Base-by-base conservation (phyloP, 345 rosid genomes). In the Eucalyptus pauciflora region DNA sequence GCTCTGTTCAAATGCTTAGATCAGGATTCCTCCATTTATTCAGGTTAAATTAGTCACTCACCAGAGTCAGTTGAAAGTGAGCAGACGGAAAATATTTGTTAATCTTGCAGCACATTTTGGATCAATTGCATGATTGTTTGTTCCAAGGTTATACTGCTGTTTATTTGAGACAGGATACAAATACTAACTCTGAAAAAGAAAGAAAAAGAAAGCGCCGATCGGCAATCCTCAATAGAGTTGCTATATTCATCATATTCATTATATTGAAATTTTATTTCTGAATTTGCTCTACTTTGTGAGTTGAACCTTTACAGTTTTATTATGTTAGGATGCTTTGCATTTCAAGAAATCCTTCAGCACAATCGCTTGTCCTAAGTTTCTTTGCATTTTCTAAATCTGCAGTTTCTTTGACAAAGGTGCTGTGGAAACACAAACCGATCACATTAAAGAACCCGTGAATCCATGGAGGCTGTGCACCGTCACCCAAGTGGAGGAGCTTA, bases 401-500 rank as follows among this genome's bases (percentile, higher is more conserved):
- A 93, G 93, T 60, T 91, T 91, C 93, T 90, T 92, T 54, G 94
- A 93, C 90, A 93, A 89, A 88, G 94, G 91, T 49, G 92, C 92
- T 17, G 93, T 92, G 43, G 89, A 90, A 37, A 89, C 88, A 9
- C 92, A 87, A 69, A 64, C 79, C 4, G 91, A 93, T 79, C 46
- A 69, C 37, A 69, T 87, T 41, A 90, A 90, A 76, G 92, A 87
- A 14, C n/a, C 87, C 14, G 54, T 86, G 54, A 46, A 91, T 62
- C 86, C 90, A 25, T 93, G 94, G 93, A 92, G 90, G 88, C 90
- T 92, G 86, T 91, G 94, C 89, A 93, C 94, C 5, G 91, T 93
- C n/a, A 93, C 93, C 18, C 94, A 92, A 87, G 94, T 93, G 14
- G 94, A 93, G 91, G 94, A 93, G 87, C 90, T 93, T 11, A 93